Evolutionary conservation across 2,329 filamentous ascomycete species (phyloP).

Genomic region (Purpureocillium takamizusanense): DNA sequence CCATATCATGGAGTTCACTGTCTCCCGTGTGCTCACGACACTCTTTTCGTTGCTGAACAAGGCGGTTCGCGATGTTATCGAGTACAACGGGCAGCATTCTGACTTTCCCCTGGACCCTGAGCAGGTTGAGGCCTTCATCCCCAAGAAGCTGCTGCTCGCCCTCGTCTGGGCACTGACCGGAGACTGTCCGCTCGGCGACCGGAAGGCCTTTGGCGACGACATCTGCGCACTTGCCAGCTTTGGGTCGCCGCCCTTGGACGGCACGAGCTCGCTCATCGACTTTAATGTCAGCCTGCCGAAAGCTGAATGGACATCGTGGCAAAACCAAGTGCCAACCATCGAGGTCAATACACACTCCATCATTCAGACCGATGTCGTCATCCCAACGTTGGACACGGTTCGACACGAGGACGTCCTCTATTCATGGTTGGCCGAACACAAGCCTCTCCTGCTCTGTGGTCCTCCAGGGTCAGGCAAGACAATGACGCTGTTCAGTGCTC

Average conservation of each 20-base stretch:
- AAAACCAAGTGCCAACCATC: conserved; percentile 84
- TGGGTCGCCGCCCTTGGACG: conserved; percentile 71
- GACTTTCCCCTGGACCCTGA: conserved; percentile 90
- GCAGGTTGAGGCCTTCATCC: conserved; percentile 79
- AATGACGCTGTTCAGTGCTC: conserved; percentile 97
- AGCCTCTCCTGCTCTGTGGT: conserved; percentile 90
- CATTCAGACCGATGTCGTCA: conserved; percentile 96
- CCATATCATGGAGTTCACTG: conserved; percentile 98
- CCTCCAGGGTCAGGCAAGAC: conserved; percentile 98
- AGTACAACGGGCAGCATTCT: conserved; percentile 89
- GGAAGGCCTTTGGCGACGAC: conserved; percentile 82
- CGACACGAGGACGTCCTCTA: conserved; percentile 98
- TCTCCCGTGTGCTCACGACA: conserved; percentile 81
- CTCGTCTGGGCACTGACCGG: conserved; percentile 94
- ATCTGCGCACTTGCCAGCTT: conserved; percentile 76
- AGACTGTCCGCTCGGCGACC: conserved; percentile 81
- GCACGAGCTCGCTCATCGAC: conserved; percentile 82
- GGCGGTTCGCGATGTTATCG: conserved; percentile 79
- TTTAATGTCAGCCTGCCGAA: conserved; percentile 84
- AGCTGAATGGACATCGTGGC: conserved; percentile 87
- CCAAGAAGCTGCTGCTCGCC: conserved; percentile 89
- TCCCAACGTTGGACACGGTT: conserved; percentile 93
- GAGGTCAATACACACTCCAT: conserved; percentile 98
- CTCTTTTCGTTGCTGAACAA: conserved; percentile 96
- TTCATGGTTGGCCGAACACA: conserved; percentile 98